Percentiles rank a stretch among this genome's conserved stretches.
Evolutionary conservation across 345 rosid genomes (phyloP).

Genomic region (Acer yangbiense): DNA sequence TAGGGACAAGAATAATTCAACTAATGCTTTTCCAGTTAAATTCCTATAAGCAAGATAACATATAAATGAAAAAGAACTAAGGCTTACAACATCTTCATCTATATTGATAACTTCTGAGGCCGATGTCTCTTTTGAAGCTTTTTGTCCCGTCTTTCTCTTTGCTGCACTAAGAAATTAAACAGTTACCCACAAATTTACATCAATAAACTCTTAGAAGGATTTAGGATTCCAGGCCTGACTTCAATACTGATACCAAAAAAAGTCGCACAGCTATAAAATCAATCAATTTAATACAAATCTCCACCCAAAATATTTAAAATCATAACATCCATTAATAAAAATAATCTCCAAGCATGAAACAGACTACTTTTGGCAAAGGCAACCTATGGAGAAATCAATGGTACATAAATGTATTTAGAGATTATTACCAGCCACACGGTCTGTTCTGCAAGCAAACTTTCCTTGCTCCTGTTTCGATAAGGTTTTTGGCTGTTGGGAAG

Average conservation of each 20-base stretch:
- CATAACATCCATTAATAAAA: not conserved
- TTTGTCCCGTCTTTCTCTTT: slow-evolving; percentile 33
- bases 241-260: not conserved
- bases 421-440: slow-evolving; percentile 42
- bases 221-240: not conserved
- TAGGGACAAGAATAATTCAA: not conserved
- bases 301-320: not conserved
- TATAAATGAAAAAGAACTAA: not conserved
- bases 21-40: not conserved
- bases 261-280: not conserved
- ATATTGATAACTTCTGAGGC: slow-evolving; percentile 28
- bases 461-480: slow-evolving; percentile 31
- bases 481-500: slow-evolving; percentile 26
- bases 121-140: slow-evolving; percentile 18
- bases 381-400: slow-evolving; percentile 9
- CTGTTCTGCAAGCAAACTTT: slow-evolving; percentile 29
- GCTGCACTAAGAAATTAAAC: slow-evolving; percentile 26
- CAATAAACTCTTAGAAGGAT: not conserved
- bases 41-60: not conserved
- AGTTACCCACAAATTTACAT: not conserved
- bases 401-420: slow-evolving; percentile 8
- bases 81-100: slow-evolving; percentile 41
- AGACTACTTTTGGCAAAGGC: not conserved
- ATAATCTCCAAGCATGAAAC: not conserved
- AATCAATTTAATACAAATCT: not conserved